A percentile compares a stretch with the other conserved stretches of the same genome.
Evolutionary conservation across 2,329 filamentous ascomycete species (phyloP).

Genomic region (Chrysosporium queenslandicum): DNA sequence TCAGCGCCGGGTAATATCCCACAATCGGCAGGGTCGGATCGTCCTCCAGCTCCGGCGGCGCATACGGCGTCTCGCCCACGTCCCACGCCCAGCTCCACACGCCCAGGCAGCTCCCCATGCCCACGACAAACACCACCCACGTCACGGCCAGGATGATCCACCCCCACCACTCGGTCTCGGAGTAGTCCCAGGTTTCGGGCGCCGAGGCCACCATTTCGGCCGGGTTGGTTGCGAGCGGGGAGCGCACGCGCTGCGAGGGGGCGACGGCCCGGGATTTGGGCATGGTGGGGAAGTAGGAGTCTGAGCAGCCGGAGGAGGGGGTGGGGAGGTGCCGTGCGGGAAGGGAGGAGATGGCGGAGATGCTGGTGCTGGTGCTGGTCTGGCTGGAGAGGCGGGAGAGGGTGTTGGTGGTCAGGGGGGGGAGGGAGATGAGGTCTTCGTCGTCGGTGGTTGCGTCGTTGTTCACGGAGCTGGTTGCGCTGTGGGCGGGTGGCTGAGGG

Average conservation of each 20-base stretch:
- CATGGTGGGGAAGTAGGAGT: slow-evolving; percentile 49
- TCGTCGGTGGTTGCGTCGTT: slow-evolving; percentile 73
- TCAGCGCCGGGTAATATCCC: slow-evolving; percentile 89
- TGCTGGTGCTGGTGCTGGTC: slow-evolving; percentile 16
- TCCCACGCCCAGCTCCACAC: slow-evolving; percentile 99
- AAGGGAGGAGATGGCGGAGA: slow-evolving; percentile 17
- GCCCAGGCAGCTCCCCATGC: slow-evolving; percentile 90
- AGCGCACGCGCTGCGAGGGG: slow-evolving; percentile 29
- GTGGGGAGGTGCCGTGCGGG: slow-evolving; percentile 22
- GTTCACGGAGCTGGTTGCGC: slow-evolving; percentile 45
- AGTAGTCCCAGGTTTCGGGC: slow-evolving; percentile 70
- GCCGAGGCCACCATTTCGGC: slow-evolving; percentile 29
- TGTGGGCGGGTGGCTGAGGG: no score
- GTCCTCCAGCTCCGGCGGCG: slow-evolving; percentile 87
- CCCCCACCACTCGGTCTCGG: slow-evolving; percentile 95
- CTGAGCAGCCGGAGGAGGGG: slow-evolving; percentile 47
- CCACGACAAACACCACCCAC: slow-evolving; percentile 91
- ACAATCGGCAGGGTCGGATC: slow-evolving; percentile 90
- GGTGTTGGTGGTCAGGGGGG: slow-evolving; percentile 25
- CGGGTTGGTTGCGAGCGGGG: slow-evolving; percentile 26
- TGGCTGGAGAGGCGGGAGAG: slow-evolving; percentile 32
- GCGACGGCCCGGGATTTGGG: slow-evolving; percentile 29
- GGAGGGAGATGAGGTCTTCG: slow-evolving; percentile 63
- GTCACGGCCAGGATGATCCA: slow-evolving; percentile 87
- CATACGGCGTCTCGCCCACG: slow-evolving; percentile 89